Percentiles rank a stretch among this genome's conserved stretches.
Evolutionary conservation across 345 rosid species (phyloP).

Genomic region (Salix brachista): DNA sequence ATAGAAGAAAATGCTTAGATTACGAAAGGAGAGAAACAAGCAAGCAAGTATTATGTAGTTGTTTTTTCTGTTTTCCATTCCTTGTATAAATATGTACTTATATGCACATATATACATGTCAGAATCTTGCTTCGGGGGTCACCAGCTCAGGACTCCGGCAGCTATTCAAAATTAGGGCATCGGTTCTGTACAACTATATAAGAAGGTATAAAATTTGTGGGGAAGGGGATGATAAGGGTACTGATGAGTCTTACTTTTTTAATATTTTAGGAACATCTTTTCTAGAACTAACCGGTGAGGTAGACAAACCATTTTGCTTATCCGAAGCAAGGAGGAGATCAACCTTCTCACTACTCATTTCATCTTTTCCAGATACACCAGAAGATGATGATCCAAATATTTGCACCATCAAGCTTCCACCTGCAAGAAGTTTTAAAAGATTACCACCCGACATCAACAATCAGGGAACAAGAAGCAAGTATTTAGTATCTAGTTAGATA

Average conservation of each 20-base stretch:
- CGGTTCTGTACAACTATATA: background rate
- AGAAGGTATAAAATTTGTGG: background rate
- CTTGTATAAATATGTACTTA: no score
- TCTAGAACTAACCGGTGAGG: constrained; percentile 33
- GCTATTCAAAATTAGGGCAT: no score
- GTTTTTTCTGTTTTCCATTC: no score
- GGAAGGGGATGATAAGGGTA: background rate
- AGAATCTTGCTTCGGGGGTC: no score
- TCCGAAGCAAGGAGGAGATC: constrained; percentile 10
- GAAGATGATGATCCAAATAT: constrained; percentile 36
- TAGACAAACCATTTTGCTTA: constrained; percentile 25
- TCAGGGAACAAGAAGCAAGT: background rate
- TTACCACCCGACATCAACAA: background rate
- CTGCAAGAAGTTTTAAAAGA: constrained; percentile 15
- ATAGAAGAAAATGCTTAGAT: no score
- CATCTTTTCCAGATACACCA: constrained; percentile 5
- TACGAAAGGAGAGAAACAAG: no score
- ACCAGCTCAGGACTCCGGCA: no score
- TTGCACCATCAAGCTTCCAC: constrained; percentile 56
- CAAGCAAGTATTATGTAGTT: no score
- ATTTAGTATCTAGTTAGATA: background rate
- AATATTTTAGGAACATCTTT: constrained; percentile 21
- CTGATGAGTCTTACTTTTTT: constrained; percentile 20
- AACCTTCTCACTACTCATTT: constrained; percentile 13
- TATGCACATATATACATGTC: no score